Evolutionary conservation across 345 rosid species (phyloP), one percentile per base, ranked within the genome.

Genomic region (Eucalyptus erythrocorys): DNA sequence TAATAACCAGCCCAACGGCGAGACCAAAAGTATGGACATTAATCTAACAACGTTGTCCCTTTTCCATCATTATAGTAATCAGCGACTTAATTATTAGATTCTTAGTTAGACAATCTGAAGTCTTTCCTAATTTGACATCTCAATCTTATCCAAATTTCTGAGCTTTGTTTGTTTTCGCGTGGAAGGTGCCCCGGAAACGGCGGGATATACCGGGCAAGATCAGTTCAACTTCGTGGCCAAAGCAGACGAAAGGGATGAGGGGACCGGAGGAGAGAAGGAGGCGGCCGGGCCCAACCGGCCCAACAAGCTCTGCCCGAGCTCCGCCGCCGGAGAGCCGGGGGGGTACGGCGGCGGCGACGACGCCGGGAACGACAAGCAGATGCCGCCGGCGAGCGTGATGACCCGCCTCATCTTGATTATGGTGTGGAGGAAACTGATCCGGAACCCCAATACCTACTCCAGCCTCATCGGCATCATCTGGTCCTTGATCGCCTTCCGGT

Each of bases 331-430:
- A 87, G 91, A 26, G 89, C 91, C 34, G 10, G 57, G 26, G 91
- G 89, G 48, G 95, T 87, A 24, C 88, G 87, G 50, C 92, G 53
- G 53, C 0, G 26, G 57, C 10, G 57, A 21, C 57, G 91, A 6
- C 12, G 50, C 91, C 13, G 94, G 91, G 6, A 91, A 27, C 22
- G 88, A 90, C 53, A 90, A 92, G 88, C 94, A 92, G 48, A 92
- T 97, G 99, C 99, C 99, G 32, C 99, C 99, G 85, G 92, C 98
- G 10, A 97, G 97, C 89, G 99, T 97, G 47, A 95, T 97, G 98
- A 97, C 99, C 34, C 93, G 99, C 55, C 94, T 97, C 48, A 97
- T 97, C 50, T 90, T 97, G 90, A 97, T 97, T 91, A 97, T 97
- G 99, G 99, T 97, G 15, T 97, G 99, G 99, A 90, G 99, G 85